Evolutionary conservation across 768 basidiomycete species (phyloP).

Genomic region (Leccinum longicurvipes): DNA sequence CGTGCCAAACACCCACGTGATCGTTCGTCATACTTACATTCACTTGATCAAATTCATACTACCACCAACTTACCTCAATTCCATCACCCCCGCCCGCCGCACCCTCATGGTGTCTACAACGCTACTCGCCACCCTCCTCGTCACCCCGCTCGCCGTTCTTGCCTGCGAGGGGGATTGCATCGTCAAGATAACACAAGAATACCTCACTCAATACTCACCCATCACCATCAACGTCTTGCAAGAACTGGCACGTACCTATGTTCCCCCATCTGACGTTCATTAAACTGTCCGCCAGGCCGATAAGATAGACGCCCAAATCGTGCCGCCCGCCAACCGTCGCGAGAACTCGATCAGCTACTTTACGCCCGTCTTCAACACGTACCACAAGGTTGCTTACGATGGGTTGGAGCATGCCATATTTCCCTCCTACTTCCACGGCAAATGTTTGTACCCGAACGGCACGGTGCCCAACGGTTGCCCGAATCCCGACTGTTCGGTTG

Average conservation of each 20-base stretch:
- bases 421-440: constrained; percentile 71
- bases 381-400: constrained; percentile 41
- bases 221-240: constrained; percentile 40
- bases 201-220: constrained; percentile 46
- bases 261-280: neutral
- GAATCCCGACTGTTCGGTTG: constrained; percentile 73
- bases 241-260: constrained; percentile 39
- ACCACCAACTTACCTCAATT: neutral
- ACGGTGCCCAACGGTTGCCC: constrained; percentile 68
- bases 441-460: constrained; percentile 54
- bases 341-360: constrained; percentile 37
- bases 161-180: constrained; percentile 76
- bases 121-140: constrained; percentile 24
- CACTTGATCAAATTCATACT: constrained; percentile 2
- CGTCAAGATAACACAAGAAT: constrained; percentile 53
- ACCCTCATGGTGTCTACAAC: constrained; percentile 19
- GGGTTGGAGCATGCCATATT: constrained; percentile 59
- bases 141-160: constrained; percentile 37
- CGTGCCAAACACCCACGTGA: constrained; percentile 23
- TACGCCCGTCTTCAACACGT: constrained; percentile 45
- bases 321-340: constrained; percentile 28
- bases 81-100: constrained; percentile 9
- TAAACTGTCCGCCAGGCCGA: constrained; percentile 28
- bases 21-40: neutral
- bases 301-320: constrained; percentile 32